Evolutionary conservation across 768 basidiomycete species (phyloP).

Genomic region (Boletus vermiculosoides): DNA sequence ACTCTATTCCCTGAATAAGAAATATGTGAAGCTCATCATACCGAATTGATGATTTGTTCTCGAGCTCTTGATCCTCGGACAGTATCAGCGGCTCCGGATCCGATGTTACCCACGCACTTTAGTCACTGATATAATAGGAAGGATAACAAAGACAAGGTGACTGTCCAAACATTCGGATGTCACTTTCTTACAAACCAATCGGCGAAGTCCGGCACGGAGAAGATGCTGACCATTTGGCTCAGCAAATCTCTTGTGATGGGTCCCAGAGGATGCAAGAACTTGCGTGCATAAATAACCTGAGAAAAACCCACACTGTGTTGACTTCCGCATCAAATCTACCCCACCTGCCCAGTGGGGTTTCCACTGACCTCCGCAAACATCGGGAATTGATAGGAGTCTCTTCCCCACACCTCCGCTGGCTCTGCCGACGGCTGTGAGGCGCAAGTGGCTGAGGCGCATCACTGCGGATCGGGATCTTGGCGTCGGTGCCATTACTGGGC

Average conservation of each 20-base stretch:
- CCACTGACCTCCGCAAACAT: background rate
- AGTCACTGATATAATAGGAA: background rate
- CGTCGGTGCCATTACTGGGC: background rate
- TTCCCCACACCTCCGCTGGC: background rate
- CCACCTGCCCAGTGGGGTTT: background rate
- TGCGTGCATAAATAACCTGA: background rate
- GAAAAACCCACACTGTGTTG: background rate
- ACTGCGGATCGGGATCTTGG: background rate
- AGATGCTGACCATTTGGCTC: constrained; percentile 3
- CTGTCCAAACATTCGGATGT: background rate
- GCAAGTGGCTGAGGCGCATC: background rate
- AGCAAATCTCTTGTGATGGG: background rate
- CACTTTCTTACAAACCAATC: constrained; percentile 1
- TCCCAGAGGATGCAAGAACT: background rate
- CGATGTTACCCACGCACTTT: background rate
- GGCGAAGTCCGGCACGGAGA: constrained; percentile 1
- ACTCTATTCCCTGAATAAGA: background rate
- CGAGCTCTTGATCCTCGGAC: constrained; percentile 13
- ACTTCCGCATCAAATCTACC: background rate
- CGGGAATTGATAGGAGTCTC: background rate
- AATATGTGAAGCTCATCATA: background rate
- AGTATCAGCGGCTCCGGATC: background rate
- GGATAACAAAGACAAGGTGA: constrained; percentile 1
- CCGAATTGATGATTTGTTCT: background rate
- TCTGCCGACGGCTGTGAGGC: background rate